Evolutionary conservation across 192 early-diverging fungal species (phyloP), one percentile per base, ranked within the genome.

Genomic region (Dimargaris xerosporica): DNA sequence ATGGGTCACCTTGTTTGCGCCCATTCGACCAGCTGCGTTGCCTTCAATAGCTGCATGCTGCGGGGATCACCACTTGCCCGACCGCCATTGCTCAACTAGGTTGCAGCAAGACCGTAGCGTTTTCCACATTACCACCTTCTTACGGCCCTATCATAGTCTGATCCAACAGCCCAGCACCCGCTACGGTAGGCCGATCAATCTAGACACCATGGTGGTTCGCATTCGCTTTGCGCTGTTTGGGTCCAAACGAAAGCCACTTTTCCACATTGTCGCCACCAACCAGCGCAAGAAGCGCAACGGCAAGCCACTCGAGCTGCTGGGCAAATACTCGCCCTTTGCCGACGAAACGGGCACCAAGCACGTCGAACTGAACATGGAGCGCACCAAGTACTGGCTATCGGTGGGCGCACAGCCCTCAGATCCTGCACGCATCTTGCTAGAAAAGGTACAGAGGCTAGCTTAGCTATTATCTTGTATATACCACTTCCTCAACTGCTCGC

Each of bases 351-450:
- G 86, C 25, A 73, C 82, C 56, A 96, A 97, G 71, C 85, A 88
- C 45, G 74, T 99, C 46, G 85, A 88, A 42, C 73, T 96, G 54
- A 85, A 94, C 66, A 78, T 84, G 72, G 88, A 85, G 43, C 84
- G 94, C 41, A 87, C 88, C 70, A 94, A 97, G 72, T 94, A 99
- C 72, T 99, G 96, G 96, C 73, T 99, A 48, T 87, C 86, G 21
- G 91, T 91, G 26, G 96, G 96, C 11, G 96, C 96, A n/a, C 89
- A 94, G 76, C 93, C 93, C 3, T 82, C 84, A n/a, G 87, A 91
- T 34, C 74, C 84, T 45, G 96, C 94, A n/a, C 82, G 81, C 26
- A 89, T 85, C 67, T 70, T 99, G 71, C 73, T 99, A 23, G 85
- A 73, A 62, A 62, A 59, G 56, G 56, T n/a, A n/a, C n/a, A 51